phyloP scores from a whole-genome alignment of 352 stramenopile species.

The Pythium monospermum region DNA sequence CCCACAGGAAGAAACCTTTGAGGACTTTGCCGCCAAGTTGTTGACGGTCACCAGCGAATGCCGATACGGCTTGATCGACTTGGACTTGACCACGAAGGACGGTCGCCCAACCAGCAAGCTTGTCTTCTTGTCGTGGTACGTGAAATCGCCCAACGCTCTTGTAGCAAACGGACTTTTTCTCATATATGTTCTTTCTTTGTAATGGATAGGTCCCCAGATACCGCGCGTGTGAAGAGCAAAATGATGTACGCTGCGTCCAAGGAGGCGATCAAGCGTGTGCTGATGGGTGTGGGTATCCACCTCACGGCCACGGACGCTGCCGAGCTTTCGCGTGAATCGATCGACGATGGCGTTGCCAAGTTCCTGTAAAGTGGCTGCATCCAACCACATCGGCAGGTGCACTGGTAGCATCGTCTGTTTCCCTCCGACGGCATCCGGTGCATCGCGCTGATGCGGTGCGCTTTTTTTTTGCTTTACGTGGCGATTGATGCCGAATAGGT shows the following conservation, averaged over 20 bases:
- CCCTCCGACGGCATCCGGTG: background rate
- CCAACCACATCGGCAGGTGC: background rate
- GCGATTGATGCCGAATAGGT: constrained; percentile 8
- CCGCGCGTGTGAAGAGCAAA: constrained; percentile 89
- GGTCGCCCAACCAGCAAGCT: constrained; percentile 87
- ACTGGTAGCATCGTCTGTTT: background rate
- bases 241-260: constrained; percentile 96
- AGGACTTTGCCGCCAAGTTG: constrained; percentile 85
- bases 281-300: constrained; percentile 94
- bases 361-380: constrained; percentile 66
- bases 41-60: constrained; percentile 70
- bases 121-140: constrained; percentile 89
- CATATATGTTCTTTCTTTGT: background rate
- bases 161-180: background rate
- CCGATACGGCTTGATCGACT: constrained; percentile 87
- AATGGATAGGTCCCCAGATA: constrained; percentile 85
- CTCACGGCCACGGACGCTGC: constrained; percentile 92
- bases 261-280: constrained; percentile 91
- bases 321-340: constrained; percentile 78
- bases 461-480: constrained; percentile 16
- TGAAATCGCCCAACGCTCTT: background rate
- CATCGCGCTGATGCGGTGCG: no score
- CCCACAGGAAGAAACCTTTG: constrained; percentile 68
- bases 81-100: constrained; percentile 88
- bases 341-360: constrained; percentile 80